These are phyloP conservation scores for Liriodendron chinense DNA, from an alignment of 164 flowering plant species.

Conservation along the genomic window DNA sequence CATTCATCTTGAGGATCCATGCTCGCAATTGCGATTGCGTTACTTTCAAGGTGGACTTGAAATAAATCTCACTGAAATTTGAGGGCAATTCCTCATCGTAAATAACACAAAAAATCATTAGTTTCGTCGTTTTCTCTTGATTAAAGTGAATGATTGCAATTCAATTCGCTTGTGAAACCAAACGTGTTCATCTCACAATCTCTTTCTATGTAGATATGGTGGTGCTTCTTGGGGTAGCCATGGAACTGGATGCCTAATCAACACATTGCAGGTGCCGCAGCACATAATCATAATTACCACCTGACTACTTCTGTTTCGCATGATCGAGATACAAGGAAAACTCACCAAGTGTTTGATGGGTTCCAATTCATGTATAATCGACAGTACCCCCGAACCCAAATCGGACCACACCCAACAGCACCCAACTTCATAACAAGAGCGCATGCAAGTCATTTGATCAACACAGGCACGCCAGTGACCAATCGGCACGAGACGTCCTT, in stretches of 20 bases:
- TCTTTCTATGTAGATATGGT: constrained; percentile 26
- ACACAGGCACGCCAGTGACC: background rate
- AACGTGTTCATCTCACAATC: background rate
- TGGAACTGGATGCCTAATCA: constrained; percentile 21
- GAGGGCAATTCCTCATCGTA: no score
- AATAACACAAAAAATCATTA: no score
- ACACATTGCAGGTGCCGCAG: constrained; percentile 1
- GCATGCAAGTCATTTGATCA: constrained; percentile 10
- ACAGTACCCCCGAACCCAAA: constrained; percentile 12
- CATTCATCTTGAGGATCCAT: no score
- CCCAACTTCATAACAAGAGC: constrained; percentile 9
- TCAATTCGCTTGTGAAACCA: background rate
- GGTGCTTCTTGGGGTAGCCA: constrained; percentile 37
- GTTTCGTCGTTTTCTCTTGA: background rate
- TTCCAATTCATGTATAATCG: constrained; percentile 7
- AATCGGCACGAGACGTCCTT: background rate
- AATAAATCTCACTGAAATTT: no score
- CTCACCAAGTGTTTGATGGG: constrained; percentile 4
- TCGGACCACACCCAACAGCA: constrained; percentile 7
- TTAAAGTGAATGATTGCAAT: background rate
- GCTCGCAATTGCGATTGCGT: background rate
- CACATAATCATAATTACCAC: constrained; percentile 7
- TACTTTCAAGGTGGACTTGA: background rate
- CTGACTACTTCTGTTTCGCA: constrained; percentile 12
- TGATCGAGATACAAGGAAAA: constrained; percentile 9